These are phyloP conservation scores for Collybia mongolica DNA, from an alignment of 768 basidiomycete genomes.

Conservation along the genomic window DNA sequence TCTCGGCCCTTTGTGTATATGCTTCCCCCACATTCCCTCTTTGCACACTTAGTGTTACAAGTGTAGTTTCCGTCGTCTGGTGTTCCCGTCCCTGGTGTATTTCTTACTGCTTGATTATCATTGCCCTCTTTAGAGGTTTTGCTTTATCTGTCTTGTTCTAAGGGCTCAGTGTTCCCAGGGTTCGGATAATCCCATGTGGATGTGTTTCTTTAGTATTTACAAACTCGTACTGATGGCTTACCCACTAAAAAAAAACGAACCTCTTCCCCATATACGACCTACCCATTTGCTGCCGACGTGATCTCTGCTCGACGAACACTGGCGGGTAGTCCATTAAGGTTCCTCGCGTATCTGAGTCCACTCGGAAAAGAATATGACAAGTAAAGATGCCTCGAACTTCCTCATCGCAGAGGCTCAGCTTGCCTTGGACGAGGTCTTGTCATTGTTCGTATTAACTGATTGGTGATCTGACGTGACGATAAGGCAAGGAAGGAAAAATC, in stretches of 20 bases:
- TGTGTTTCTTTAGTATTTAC: too few species aligned
- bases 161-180: neutral
- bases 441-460: slow-evolving; percentile 18
- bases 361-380: slow-evolving; percentile 13
- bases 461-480: slow-evolving; percentile 5
- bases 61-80: slow-evolving; percentile 8
- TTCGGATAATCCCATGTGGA: too few species aligned
- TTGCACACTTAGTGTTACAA: slow-evolving; percentile 6
- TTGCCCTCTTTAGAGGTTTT: neutral
- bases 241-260: too few species aligned
- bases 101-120: neutral
- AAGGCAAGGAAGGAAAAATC: slow-evolving; percentile 77
- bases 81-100: slow-evolving; percentile 10
- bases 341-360: neutral
- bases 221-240: too few species aligned
- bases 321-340: too few species aligned
- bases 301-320: too few species aligned
- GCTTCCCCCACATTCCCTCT: neutral
- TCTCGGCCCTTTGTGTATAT: neutral
- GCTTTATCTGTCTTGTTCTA: neutral
- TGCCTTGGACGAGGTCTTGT: slow-evolving; percentile 48
- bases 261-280: too few species aligned
- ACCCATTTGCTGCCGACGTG: too few species aligned
- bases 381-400: slow-evolving; percentile 46
- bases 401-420: slow-evolving; percentile 76